Evolutionary conservation across 164 flowering plant species (phyloP).

Genomic region (Vitis cinerea): DNA sequence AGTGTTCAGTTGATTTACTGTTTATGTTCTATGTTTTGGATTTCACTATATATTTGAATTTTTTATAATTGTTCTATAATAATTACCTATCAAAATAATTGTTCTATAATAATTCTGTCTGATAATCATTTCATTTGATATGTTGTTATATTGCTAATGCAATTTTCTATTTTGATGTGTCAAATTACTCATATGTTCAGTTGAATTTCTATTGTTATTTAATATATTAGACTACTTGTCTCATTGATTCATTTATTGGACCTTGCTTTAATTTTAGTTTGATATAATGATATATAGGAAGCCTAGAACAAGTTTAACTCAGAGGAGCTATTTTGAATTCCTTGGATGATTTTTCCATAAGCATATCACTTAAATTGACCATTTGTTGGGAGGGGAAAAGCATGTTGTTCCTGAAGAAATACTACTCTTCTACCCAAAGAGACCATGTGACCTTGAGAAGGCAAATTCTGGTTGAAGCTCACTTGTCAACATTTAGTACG

Average conservation of each 20-base stretch:
- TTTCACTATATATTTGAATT: neutral
- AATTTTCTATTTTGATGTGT: too few species aligned
- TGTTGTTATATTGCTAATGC: too few species aligned
- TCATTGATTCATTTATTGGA: neutral
- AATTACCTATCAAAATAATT: neutral
- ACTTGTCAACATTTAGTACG: too few species aligned
- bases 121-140: too few species aligned
- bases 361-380: neutral
- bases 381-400: too few species aligned
- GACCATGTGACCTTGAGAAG: too few species aligned
- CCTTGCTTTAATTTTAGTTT: neutral
- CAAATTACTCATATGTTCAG: too few species aligned
- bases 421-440: too few species aligned
- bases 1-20: neutral
- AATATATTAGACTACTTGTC: neutral
- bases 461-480: too few species aligned
- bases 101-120: neutral
- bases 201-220: neutral
- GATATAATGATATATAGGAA: conserved; percentile 42
- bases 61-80: neutral
- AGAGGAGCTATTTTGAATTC: conserved; percentile 66
- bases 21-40: neutral
- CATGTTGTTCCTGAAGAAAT: too few species aligned
- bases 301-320: conserved; percentile 88
- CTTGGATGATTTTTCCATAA: neutral